Evolutionary conservation across 805 yeast species (phyloP), one percentile per base, ranked within the genome.

Genomic region (Myxozyma udenii): DNA sequence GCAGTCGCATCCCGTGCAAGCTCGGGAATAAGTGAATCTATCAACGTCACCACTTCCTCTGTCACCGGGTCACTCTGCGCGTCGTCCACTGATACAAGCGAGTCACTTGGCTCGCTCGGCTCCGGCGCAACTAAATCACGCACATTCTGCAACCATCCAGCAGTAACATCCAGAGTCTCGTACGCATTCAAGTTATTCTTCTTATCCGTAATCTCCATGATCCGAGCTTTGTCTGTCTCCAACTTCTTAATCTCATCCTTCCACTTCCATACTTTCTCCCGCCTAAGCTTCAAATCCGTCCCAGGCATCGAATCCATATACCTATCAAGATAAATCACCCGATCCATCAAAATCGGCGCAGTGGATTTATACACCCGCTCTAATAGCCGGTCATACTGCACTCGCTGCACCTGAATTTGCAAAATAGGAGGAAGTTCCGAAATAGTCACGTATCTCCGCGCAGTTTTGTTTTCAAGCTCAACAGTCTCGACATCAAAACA

Each of bases 401-500:
- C 98, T 64, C 98, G 76, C 69, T 90, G 98, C 5, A 93, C 86
- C 65, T 93, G 98, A 44, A 93, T 79, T 66, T 93, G 98, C 44
- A 93, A 68, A 45, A 93, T 78, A 4, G 83, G 81, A 0, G 98
- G 98, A 19, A 88, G 70, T 50, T 80, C 76, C 7, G 79, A 75
- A 3, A 91, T 78, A 0, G 90, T 79, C 42, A 90, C 77, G 0
- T 85, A 78, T 65, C 95, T 79, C 60, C 82, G 80, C 3, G 85
- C 91, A 23, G 76, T 74, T 1, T 89, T 95, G 55, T 83, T 85
- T 38, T 74, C 80, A 60, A 87, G 70, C 1, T 74, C 77, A 11
- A 89, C 75, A 18, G 79, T 66, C 59, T 87, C 96, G 48, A 84
- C 89, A 41, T 73, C 76, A 64, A 90, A 90, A 62, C 83, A 86